Percentiles rank a stretch among this genome's conserved stretches.
phyloP scores from a whole-genome alignment of 192 early-diverging fungal species.

The Glomus cerebriforme region DNA sequence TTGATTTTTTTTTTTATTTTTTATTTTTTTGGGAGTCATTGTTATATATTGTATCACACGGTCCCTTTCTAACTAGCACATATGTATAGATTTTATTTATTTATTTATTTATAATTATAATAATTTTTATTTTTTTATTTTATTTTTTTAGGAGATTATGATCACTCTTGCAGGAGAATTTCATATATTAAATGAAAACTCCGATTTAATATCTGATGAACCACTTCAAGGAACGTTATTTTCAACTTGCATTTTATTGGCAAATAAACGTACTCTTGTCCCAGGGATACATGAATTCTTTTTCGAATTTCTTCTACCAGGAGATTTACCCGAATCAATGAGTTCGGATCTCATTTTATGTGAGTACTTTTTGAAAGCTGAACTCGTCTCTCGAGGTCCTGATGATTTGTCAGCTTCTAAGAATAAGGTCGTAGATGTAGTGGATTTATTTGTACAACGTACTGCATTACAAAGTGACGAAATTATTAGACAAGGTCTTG shows the following conservation, averaged over 20 bases:
- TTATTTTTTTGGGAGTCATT: neutral
- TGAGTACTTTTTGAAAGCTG: slow-evolving; percentile 17
- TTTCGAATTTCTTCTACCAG: slow-evolving; percentile 13
- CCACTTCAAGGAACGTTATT: slow-evolving; percentile 13
- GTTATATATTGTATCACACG: too few species aligned
- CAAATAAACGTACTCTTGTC: slow-evolving; percentile 1
- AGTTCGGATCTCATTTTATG: slow-evolving; percentile 2
- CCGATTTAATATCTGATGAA: neutral
- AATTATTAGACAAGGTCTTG: neutral
- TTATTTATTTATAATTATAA: neutral
- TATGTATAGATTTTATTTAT: too few species aligned
- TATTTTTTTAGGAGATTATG: slow-evolving; percentile 10
- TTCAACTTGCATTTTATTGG: slow-evolving; percentile 22
- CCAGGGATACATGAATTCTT: slow-evolving; percentile 14
- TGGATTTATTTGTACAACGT: slow-evolving; percentile 5
- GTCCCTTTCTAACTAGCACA: too few species aligned
- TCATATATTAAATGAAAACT: neutral
- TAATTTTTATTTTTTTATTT: neutral
- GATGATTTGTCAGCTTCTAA: neutral
- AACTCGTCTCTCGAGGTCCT: neutral
- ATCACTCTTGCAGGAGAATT: slow-evolving; percentile 7
- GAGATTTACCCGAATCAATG: slow-evolving; percentile 21
- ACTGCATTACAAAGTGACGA: neutral
- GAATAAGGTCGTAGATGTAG: neutral
- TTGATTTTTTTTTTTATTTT: neutral